Evolutionary conservation across 768 basidiomycete genomes (phyloP), one percentile per base, ranked within the genome.

Genomic region (Auricularia sp.): DNA sequence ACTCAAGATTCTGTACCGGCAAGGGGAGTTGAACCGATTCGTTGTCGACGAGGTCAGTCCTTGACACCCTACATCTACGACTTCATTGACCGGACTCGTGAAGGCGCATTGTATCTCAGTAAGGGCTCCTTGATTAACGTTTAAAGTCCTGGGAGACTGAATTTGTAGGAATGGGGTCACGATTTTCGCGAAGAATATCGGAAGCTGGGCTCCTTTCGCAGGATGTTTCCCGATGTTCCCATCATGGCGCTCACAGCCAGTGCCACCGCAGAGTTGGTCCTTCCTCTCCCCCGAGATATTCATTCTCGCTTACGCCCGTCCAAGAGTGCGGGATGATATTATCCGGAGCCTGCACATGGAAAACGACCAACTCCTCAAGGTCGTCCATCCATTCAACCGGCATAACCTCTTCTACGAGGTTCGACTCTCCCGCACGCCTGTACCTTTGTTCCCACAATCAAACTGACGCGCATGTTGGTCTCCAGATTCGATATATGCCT

Each of bases 221-320:
- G 82, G 43, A 79, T 77, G 35, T 92, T 86, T 70, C 80, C 81
- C 1, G 77, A 80, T 64, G 82, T 93, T 3, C 91, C 92, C 0
- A 87, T 94, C 68, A 93, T 92, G 89, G 91, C 91, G 3, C 74
- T 93, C 44, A 93, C 91, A 1, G 91, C 91, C 1, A 91, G 88
- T 14, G 91, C 91, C 2, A 93, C 91, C 5, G 73, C 84, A 53
- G 73, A 74, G 89, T 90, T 72, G 34, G 82, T 72, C 12, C 23
- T 34, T 59, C n/a, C 3, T 23, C 60, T 1, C 39, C 39, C 39
- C 12, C 8, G 7, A 21, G 58, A 1, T 8, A 23, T 21, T 5
- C 29, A 29, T 14, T 44, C 36, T 29, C 16, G n/a, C 33, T 10
- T 10, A 36, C 23, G 3, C 36, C 62, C 10, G 63, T 62, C 53